Conservation (phyloP, 768 basidiomycete species). For the Psilocybe subaeruginosa region DNA sequence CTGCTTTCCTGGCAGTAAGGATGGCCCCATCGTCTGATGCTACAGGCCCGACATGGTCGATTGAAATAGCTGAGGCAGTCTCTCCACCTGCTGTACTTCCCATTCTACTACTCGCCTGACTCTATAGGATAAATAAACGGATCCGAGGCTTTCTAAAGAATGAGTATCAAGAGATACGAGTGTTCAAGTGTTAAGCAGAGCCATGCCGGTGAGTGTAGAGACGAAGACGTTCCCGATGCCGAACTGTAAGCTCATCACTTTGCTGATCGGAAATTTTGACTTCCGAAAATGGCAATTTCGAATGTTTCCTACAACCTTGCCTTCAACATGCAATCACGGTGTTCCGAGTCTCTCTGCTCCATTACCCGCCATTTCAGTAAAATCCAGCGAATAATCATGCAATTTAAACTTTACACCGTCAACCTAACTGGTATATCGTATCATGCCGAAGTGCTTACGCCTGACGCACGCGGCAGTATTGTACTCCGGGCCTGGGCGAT, state of each 20-base stretch:
- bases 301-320: too few relatives aligned
- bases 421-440: too few relatives aligned
- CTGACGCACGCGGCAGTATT: too few relatives aligned
- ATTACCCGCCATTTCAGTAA: too few relatives aligned
- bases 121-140: not conserved
- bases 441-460: too few relatives aligned
- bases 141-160: not conserved
- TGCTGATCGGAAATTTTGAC: not conserved
- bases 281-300: not conserved
- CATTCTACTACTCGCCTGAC: slow-evolving; percentile 5
- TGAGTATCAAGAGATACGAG: not conserved
- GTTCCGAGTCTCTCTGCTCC: too few relatives aligned
- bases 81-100: slow-evolving; percentile 17
- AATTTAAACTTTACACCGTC: too few relatives aligned
- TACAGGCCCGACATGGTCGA: slow-evolving; percentile 7
- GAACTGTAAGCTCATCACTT: not conserved
- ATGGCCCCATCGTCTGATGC: slow-evolving; percentile 14
- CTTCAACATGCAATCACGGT: too few relatives aligned
- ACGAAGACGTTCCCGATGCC: not conserved
- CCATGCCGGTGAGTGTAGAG: not conserved
- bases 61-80: slow-evolving; percentile 9
- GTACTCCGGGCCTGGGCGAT: too few relatives aligned
- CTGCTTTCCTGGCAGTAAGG: slow-evolving; percentile 25
- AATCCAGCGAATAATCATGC: too few relatives aligned
- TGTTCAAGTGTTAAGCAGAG: not conserved